Evolutionary conservation across 441 rosid genomes (phyloP).

Genomic region (Mallotus japonicus): DNA sequence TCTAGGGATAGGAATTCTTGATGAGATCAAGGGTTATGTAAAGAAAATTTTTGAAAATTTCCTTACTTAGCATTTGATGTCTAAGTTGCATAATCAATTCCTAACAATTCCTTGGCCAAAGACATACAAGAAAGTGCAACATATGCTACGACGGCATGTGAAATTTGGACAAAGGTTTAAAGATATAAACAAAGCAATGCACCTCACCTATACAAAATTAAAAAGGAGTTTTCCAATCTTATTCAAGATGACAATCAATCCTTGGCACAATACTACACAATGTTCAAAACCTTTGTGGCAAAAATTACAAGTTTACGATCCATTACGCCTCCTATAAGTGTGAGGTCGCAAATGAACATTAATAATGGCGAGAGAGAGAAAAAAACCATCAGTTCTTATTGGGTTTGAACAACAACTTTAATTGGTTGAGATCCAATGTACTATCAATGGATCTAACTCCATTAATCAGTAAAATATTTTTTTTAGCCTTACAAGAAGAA

Average conservation of each 20-base stretch:
- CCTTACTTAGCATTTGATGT: too few relatives aligned
- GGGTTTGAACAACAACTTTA: background rate
- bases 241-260: background rate
- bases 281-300: conserved; percentile 5
- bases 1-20: too few relatives aligned
- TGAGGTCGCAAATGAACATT: background rate
- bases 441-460: background rate
- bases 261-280: background rate
- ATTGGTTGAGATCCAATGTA: background rate
- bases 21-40: too few relatives aligned
- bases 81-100: too few relatives aligned
- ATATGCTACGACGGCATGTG: background rate
- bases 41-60: too few relatives aligned
- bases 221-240: background rate
- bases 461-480: background rate
- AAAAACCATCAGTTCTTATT: background rate
- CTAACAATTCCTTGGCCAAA: background rate
- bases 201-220: conserved; percentile 5
- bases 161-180: conserved; percentile 1
- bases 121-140: conserved; percentile 1
- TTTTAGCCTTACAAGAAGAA: background rate
- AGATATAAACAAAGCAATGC: conserved; percentile 13
- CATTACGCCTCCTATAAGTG: background rate
- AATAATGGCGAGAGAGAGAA: background rate
- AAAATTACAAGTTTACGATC: conserved; percentile 3